Percentiles rank a stretch among this genome's conserved stretches.
Conservation (phyloP, 1,284 basidiomycete genomes). For the Melanopsichium pennsylvanicum region DNA sequence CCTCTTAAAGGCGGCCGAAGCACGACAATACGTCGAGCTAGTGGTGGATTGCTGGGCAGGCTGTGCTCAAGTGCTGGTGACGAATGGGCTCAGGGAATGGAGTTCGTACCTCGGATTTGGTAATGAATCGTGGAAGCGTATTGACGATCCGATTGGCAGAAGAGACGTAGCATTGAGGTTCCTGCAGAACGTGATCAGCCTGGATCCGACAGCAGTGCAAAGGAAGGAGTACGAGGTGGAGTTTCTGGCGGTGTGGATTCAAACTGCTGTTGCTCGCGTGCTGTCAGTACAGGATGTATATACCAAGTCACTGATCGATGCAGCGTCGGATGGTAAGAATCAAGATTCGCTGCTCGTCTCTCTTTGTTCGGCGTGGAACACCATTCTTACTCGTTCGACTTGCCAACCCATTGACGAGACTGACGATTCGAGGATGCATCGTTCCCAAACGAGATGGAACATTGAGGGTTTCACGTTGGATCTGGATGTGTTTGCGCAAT, state of each 20-base stretch:
- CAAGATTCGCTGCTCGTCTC: slow-evolving; percentile 1
- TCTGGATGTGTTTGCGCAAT: slow-evolving; percentile 9
- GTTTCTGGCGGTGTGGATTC: slow-evolving; percentile 52
- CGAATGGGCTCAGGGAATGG: slow-evolving; percentile 76
- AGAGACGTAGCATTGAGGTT: slow-evolving; percentile 77
- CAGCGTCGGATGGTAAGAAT: neutral
- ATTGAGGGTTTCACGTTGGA: too few species aligned
- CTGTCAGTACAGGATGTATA: slow-evolving; percentile 47
- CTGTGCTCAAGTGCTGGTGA: slow-evolving; percentile 75
- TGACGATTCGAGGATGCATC: too few species aligned
- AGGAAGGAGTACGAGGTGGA: slow-evolving; percentile 39
- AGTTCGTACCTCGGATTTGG: slow-evolving; percentile 72
- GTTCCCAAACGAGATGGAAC: too few species aligned
- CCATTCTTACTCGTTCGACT: neutral
- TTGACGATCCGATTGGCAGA: slow-evolving; percentile 71
- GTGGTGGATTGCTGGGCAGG: slow-evolving; percentile 82
- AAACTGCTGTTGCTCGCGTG: slow-evolving; percentile 43
- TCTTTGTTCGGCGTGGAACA: slow-evolving; percentile 3
- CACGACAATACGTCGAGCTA: slow-evolving; percentile 67
- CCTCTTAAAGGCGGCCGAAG: slow-evolving; percentile 57
- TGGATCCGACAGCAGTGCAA: slow-evolving; percentile 70
- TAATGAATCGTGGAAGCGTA: slow-evolving; percentile 73
- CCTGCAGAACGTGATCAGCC: slow-evolving; percentile 73
- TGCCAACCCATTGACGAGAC: too few species aligned
- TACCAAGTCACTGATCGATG: slow-evolving; percentile 27